Base-by-base conservation (phyloP, 805 yeast species). In the Hanseniaspora occidentalis region DNA sequence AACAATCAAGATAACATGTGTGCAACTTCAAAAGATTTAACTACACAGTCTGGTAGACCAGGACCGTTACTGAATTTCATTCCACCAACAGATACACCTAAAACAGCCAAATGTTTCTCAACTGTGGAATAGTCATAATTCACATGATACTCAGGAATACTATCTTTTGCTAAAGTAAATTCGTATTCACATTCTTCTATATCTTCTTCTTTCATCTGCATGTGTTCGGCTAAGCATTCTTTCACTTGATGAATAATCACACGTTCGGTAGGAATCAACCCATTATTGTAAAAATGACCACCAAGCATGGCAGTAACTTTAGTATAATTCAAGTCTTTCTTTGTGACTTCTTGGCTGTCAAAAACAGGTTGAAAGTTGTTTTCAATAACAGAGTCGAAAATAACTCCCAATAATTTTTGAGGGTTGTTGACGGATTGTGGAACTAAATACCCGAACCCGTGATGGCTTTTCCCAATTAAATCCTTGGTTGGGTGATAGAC, bases 281-380 rank as follows among this genome's bases (percentile, higher is more conserved):
- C 36, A 17, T 38, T 43, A 22, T 57, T 44, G 64, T 74, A 68
- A 41, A 60, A 67, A 51, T 81, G 84, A 1, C 96, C 96, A 4
- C 96, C 96, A 49, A 86, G 62, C 96, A 89, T 89, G 20, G 84
- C 70, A 0, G 98, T 92, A 41, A 88, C 54, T 49, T 82, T 84
- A 4, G 85, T 74, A 48, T 77, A 79, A 0, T 64, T 61, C 18
- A 56, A 19, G 6, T 25, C 31, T n/a, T 33, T 8, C 26, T 47
- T 42, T 43, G 38, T 35, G 16, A 50, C 38, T 26, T 49, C 51
- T 13, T 46, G 51, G 7, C 43, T 19, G 2, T 35, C 14, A 20
- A 50, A 47, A 11, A 67, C 44, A 1, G 62, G 60, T 16, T 51
- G 49, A 31, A 72, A 60, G 38, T 75, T 71, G 47, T 72, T 70